A percentile compares a stretch with the other conserved stretches of the same genome.
phyloP scores from a whole-genome alignment of 2,329 filamentous ascomycete species.

The Colletotrichum orbiculare region DNA sequence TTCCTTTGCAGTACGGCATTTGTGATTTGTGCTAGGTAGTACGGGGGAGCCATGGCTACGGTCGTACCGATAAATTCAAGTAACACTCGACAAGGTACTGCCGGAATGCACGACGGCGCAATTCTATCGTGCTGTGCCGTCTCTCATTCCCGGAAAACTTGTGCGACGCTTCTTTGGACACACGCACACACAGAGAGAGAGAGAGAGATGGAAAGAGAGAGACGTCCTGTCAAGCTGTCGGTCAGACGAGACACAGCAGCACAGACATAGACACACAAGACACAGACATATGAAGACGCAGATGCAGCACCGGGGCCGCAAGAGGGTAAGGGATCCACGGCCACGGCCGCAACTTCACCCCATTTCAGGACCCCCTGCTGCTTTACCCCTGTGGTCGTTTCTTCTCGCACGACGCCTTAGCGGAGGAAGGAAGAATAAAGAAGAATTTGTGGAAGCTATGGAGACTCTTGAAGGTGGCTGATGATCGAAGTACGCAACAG shows the following conservation, averaged over 20 bases:
- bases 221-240: no score
- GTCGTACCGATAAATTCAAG: not conserved
- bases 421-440: constrained; percentile 10
- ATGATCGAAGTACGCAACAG: no score
- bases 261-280: constrained; percentile 2
- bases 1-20: constrained; percentile 11
- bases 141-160: constrained; percentile 2
- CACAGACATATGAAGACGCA: constrained; percentile 4
- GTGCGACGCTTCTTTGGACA: not conserved
- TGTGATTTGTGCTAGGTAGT: not conserved
- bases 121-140: constrained; percentile 15
- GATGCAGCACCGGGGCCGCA: constrained; percentile 5
- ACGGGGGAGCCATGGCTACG: not conserved
- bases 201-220: not conserved
- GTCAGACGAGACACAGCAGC: not conserved
- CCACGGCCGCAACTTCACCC: constrained; percentile 20
- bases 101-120: constrained; percentile 20
- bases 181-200: constrained; percentile 9
- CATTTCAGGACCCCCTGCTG: constrained; percentile 10
- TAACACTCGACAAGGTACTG: constrained; percentile 11
- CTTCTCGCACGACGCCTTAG: not conserved
- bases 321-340: constrained; percentile 26
- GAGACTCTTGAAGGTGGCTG: not conserved
- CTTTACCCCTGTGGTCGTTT: constrained; percentile 4
- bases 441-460: constrained; percentile 4